Evolutionary conservation across 345 rosid species (phyloP).

Genomic region (Eutrema heterophyllum): DNA sequence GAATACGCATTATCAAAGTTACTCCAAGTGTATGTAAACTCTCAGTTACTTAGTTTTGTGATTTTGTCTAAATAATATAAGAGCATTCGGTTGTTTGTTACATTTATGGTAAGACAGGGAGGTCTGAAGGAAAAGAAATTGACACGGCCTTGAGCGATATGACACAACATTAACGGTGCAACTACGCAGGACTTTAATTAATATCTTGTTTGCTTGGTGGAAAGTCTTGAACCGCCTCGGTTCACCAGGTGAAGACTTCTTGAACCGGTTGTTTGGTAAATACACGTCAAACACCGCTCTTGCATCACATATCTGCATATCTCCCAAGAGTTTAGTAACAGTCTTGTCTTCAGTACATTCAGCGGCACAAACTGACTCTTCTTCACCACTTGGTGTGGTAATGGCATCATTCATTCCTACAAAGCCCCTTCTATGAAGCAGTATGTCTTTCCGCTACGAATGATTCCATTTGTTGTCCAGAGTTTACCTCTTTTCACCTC

Average conservation of each 20-base stretch:
- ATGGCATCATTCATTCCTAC: conserved; percentile 34
- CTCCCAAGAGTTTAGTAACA: conserved; percentile 33
- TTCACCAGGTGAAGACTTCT: conserved; percentile 79
- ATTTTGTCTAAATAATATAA: neutral
- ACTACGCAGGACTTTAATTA: conserved; percentile 47
- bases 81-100: neutral
- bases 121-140: conserved; percentile 62
- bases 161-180: conserved; percentile 53
- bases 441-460: conserved; percentile 47
- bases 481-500: conserved; percentile 68
- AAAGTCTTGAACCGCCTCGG: conserved; percentile 53
- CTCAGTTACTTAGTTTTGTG: neutral
- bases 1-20: neutral
- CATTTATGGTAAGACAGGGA: conserved; percentile 45
- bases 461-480: conserved; percentile 77
- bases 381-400: conserved; percentile 4
- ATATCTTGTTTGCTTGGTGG: conserved; percentile 55
- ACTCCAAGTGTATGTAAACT: neutral
- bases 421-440: conserved; percentile 73
- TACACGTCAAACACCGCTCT: conserved; percentile 58
- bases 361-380: neutral
- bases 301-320: conserved; percentile 42
- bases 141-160: conserved; percentile 55
- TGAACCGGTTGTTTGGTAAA: conserved; percentile 78
- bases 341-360: neutral